These are phyloP conservation scores for Porphyrellus cyaneotinctus DNA, from an alignment of 768 basidiomycete species.

Conservation along the genomic window DNA sequence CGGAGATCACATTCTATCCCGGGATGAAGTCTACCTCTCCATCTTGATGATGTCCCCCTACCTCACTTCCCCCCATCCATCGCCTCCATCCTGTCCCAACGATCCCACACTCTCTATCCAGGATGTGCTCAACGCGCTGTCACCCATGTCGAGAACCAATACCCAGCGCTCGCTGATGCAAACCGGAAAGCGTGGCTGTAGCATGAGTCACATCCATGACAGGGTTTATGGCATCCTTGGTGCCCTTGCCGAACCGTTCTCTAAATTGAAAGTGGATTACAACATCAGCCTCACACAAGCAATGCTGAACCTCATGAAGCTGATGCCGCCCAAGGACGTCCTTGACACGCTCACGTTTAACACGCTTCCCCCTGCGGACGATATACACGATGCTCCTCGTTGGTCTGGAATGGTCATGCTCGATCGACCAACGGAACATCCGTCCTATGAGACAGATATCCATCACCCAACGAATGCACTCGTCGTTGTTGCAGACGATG, in stretches of 20 bases:
- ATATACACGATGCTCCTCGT: neutral
- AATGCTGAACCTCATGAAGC: slow-evolving; percentile 4
- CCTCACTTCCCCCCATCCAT: neutral
- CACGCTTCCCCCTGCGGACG: neutral
- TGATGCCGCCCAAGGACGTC: slow-evolving; percentile 6
- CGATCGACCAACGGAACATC: slow-evolving; percentile 7
- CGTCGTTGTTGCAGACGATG: neutral
- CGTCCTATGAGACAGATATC: slow-evolving; percentile 7
- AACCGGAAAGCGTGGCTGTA: slow-evolving; percentile 3
- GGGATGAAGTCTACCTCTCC: slow-evolving; percentile 5
- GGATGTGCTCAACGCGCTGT: slow-evolving; percentile 8
- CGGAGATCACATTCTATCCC: slow-evolving; percentile 4
- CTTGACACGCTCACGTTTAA: slow-evolving; percentile 15
- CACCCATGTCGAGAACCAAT: slow-evolving; percentile 3
- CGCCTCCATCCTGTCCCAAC: neutral
- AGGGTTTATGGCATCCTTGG: slow-evolving; percentile 13
- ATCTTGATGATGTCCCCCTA: slow-evolving; percentile 11
- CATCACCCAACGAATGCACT: slow-evolving; percentile 2
- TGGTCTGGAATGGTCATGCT: slow-evolving; percentile 14
- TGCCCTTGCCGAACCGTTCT: neutral
- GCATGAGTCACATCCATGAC: neutral
- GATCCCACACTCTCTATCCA: slow-evolving; percentile 2
- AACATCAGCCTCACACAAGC: neutral
- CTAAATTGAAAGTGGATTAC: slow-evolving; percentile 1
- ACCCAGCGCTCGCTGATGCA: slow-evolving; percentile 10